These are phyloP conservation scores for Mycena latifolia DNA, from an alignment of 768 basidiomycete species.

Conservation along the genomic window DNA sequence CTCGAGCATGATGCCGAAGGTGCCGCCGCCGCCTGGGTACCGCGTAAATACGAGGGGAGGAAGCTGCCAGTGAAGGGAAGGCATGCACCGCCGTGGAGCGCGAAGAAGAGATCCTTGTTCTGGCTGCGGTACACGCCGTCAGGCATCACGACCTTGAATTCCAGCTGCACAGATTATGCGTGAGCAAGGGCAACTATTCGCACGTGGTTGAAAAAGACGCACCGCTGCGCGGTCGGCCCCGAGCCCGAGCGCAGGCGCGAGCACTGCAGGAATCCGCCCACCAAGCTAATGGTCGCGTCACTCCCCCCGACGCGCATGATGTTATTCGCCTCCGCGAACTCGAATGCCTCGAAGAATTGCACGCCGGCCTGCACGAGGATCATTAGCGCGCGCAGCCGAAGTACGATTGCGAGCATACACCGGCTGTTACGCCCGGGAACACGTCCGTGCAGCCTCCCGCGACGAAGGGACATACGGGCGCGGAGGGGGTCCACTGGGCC, in stretches of 20 bases:
- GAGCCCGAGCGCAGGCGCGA: slow-evolving; percentile 60
- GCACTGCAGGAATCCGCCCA: slow-evolving; percentile 49
- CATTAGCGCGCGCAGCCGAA: too few relatives aligned
- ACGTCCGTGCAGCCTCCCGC: slow-evolving; percentile 49
- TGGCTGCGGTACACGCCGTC: slow-evolving; percentile 61
- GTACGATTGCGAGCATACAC: too few relatives aligned
- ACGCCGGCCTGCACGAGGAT: slow-evolving; percentile 54
- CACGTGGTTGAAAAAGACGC: slow-evolving; percentile 30
- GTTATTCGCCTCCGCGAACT: too few relatives aligned
- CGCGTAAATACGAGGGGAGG: slow-evolving; percentile 5
- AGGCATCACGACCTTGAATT: slow-evolving; percentile 67
- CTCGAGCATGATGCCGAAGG: slow-evolving; percentile 57
- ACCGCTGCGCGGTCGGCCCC: slow-evolving; percentile 62
- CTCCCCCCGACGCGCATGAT: slow-evolving; percentile 59
- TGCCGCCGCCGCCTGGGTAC: slow-evolving; percentile 55
- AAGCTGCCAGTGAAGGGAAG: slow-evolving; percentile 2
- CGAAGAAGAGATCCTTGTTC: slow-evolving; percentile 67
- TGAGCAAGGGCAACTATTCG: too few relatives aligned
- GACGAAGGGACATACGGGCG: too few relatives aligned
- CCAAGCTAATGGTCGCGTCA: slow-evolving; percentile 56
- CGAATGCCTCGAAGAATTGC: slow-evolving; percentile 59
- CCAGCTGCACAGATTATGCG: too few relatives aligned
- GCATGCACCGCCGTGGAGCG: slow-evolving; percentile 58
- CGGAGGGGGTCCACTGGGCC: too few relatives aligned
- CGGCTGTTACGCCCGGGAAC: slow-evolving; percentile 47